Evolutionary conservation across 2,329 filamentous ascomycete species (phyloP), one percentile per base, ranked within the genome.

Genomic region (Hypoxylon sp.): DNA sequence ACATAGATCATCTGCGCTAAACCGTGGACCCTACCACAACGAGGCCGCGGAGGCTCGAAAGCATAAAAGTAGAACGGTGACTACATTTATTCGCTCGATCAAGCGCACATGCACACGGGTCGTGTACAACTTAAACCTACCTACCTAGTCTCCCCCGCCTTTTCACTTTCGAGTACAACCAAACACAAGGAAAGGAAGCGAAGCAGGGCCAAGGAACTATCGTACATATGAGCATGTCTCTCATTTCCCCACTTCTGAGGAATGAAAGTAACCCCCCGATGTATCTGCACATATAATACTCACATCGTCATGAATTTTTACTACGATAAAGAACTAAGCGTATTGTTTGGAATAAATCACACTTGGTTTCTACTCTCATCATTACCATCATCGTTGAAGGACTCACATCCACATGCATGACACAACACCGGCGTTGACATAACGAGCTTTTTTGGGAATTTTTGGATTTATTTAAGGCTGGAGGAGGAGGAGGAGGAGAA

Each of bases 21-120:
- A 74, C 90, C 91, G 15, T 93, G 91, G 91, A 90, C 90, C 54
- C 81, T 93, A 54, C 90, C 90, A 2, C 86, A 88, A 76, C 83
- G 87, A 72, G 81, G 81, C 48, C 76, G 78, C 31, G 72, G 79
- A 39, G 62, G 60, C 32, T 69, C 69, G 75, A 82, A 84, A 72
- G 84, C 81, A 63, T 79, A 75, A 62, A 74, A 75, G 75, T 63
- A 82, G 79, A 35, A 77, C 57, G 57, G 32, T 21, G 50, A 65
- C 63, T 64, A 52, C 54, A 60, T 39, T 47, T 37, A 24, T 13
- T 24, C 37, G 29, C 21, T 82, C 82, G 72, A 51, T 35, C 27
- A 19, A 63, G 58, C 57, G 21, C 24, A 27, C 24, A 54, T 60
- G 46, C 57, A 58, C 54, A 42, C 55, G 62, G 67, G 50, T 29